Conservation (phyloP, 2,329 filamentous ascomycete genomes). For the Fusarium incarnatum region DNA sequence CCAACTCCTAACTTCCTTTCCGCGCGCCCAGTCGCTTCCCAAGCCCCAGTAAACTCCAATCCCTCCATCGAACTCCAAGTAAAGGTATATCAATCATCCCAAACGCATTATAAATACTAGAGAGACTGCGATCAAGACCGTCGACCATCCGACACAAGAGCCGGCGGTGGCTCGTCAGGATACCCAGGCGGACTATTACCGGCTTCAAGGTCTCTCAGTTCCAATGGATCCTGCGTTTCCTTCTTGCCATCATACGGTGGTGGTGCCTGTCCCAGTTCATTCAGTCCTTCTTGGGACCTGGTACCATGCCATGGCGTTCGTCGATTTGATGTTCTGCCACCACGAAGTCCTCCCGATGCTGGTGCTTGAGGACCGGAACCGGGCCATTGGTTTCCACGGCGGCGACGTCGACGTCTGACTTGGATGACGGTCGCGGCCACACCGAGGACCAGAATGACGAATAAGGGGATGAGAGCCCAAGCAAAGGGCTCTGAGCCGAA, state of each 20-base stretch:
- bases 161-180: constrained; percentile 43
- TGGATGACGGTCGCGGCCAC: constrained; percentile 57
- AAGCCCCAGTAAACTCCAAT: neutral
- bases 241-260: constrained; percentile 66
- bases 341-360: constrained; percentile 42
- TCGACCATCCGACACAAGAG: constrained; percentile 37
- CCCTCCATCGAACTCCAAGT: constrained; percentile 2
- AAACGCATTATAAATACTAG: neutral
- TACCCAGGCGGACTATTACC: constrained; percentile 48
- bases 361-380: constrained; percentile 16
- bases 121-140: constrained; percentile 17
- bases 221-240: constrained; percentile 34
- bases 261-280: constrained; percentile 73
- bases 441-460: constrained; percentile 57
- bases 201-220: constrained; percentile 47
- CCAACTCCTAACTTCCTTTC: neutral
- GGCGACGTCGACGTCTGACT: constrained; percentile 54
- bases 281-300: constrained; percentile 64
- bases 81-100: neutral
- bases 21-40: neutral
- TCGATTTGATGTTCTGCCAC: constrained; percentile 21
- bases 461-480: constrained; percentile 65
- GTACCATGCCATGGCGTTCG: constrained; percentile 46
- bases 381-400: constrained; percentile 30
- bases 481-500: constrained; percentile 64